Base-by-base conservation (phyloP, 139 green algal species). In the Auxenochlorella protothecoides region DNA sequence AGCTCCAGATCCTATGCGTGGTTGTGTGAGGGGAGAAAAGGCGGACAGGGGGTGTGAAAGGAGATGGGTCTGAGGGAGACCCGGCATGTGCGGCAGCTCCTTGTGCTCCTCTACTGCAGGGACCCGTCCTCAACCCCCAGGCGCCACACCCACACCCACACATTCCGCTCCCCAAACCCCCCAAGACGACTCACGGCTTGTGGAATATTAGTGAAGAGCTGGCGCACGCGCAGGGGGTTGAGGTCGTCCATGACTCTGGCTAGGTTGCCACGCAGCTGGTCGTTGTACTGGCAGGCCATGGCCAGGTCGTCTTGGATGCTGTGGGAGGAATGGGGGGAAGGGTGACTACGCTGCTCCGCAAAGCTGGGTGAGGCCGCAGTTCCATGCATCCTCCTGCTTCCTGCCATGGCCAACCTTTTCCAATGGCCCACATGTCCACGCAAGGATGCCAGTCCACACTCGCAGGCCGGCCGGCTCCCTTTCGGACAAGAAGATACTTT, bases 221-320 rank as follows among this genome's bases (percentile, higher is more conserved):
- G 66, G 63, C 90, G 74, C 63, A 93, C 89, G 11, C 91, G 79
- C 55, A 97, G 83, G 2, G 94, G 94, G 78, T 96, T 93, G 53
- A 99, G 82, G 83, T 99, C 94, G 73, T 99, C 94, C 56, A 85
- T 77, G 15, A 88, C 77, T 68, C 85, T 86, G 44, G 69, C 63
- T 63, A 92, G 63, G 68, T 83, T 65, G 6, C 66, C 52, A 44
- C 73, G 64, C 44, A 96, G 78, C 63, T 83, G 68, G 52, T 91
- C 85, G 74, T 94, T 96, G 61, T 83, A 55, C 16, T 76, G 66
- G 7, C 79, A 59, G 4, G 89, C 88, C n/a, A 88, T 70, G 15
- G 80, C 64, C 72, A 94, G 90, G 72, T 91, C 79, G 2, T 63
- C 67, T 52, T 73, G 14, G 64, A 81, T 85, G 6, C 63, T 69